These are phyloP conservation scores for Blumeriella jaapii DNA, from an alignment of 2,329 filamentous ascomycete genomes.

Conservation along the genomic window DNA sequence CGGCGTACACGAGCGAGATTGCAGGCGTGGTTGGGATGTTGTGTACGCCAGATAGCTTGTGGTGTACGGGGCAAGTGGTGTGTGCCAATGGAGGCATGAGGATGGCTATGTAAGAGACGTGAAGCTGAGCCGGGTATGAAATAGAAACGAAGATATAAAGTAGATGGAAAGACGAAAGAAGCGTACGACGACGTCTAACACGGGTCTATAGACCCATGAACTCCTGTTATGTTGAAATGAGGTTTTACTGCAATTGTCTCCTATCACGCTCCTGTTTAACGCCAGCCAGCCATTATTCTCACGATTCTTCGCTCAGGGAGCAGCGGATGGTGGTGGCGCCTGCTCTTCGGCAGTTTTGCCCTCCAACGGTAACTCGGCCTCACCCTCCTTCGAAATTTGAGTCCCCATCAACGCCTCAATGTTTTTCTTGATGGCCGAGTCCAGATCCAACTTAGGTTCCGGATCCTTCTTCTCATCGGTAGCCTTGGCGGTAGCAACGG, in stretches of 20 bases:
- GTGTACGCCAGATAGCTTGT: constrained; percentile 57
- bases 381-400: constrained; percentile 1
- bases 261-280: constrained; percentile 9
- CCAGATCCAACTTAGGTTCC: no score
- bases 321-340: constrained; percentile 25
- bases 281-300: constrained; percentile 13
- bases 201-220: no score
- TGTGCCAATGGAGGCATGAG: constrained; percentile 61
- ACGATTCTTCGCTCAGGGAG: constrained; percentile 13
- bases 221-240: constrained; percentile 2
- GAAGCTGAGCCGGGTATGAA: neutral
- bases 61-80: constrained; percentile 70
- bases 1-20: constrained; percentile 58
- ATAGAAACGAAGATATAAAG: neutral
- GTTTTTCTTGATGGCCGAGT: no score
- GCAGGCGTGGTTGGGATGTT: constrained; percentile 69
- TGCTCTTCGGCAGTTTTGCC: constrained; percentile 25
- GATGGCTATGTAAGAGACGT: constrained; percentile 8
- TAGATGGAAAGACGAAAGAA: neutral
- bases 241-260: constrained; percentile 4
- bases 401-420: neutral
- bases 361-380: constrained; percentile 20
- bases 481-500: neutral
- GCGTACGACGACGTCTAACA: no score
- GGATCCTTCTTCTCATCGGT: neutral